Evolutionary conservation across 192 early-diverging fungal genomes (phyloP), one percentile per base, ranked within the genome.

Genomic region (Entomortierella parvispora): DNA sequence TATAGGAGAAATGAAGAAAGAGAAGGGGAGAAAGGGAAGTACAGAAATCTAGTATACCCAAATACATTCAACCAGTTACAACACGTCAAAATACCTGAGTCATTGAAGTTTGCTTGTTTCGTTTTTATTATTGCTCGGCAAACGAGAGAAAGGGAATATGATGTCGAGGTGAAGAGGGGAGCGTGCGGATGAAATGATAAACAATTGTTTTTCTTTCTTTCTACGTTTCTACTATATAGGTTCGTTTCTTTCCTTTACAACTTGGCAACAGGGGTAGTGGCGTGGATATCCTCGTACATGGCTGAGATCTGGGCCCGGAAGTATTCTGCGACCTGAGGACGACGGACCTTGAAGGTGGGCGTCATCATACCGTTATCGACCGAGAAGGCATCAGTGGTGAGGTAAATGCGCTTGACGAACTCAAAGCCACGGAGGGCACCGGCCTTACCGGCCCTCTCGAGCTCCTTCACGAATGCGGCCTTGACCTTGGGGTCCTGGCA

Each of bases 301-400:
- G 65, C 80, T 61, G 84, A 83, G 68, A 95, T 91, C 33, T 88
- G 79, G 10, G 74, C 31, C 56, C 82, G 69, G 70, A 93, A 95
- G 71, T 89, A 71, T 53, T 86, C 84, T 31, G 86, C 87, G 11
- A 89, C 89, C 64, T 94, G 89, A 51, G 89, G 89, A 69, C 95
- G 88, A 61, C 93, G 94, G 37, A 95, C 84, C 86, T 98, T 98
- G 87, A 96, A 90, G 4, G 95, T 94, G 9, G 96, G 96, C 0
- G 96, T 96, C 62, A 96, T 80, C n/a, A 98, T 78, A n/a, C 86
- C 87, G 66, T 89, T 83, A 58, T 96, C 95, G 44, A 95, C 80
- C 4, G 93, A 85, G 61, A 98, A 95, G 10, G 87, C 84, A 11
- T 84, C 85, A 28, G 88, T 58, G 46, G 93, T 90, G 57, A 98